Percentiles rank a stretch among this genome's conserved stretches.
phyloP scores from a whole-genome alignment of 2,329 filamentous ascomycete species.

The Monosporascus ibericus region DNA sequence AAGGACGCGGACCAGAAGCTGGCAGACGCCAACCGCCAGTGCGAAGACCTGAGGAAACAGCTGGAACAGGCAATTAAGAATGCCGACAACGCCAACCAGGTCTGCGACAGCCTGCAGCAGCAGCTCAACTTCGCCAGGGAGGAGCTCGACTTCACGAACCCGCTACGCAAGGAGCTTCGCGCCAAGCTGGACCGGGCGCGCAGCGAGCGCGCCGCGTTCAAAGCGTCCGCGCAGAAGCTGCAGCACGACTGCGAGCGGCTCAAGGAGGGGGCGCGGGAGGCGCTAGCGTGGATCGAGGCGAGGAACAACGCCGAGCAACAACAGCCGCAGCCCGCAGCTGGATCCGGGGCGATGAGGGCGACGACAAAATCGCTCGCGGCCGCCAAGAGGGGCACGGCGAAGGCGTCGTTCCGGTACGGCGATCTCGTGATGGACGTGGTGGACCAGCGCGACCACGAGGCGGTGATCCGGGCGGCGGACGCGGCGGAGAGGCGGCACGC shows the following conservation, averaged over 20 bases:
- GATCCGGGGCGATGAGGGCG: constrained; percentile 8
- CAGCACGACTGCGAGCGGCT: constrained; percentile 44
- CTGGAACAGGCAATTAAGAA: constrained; percentile 36
- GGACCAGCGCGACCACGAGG: constrained; percentile 30
- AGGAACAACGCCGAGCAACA: constrained; percentile 12
- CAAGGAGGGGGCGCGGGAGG: constrained; percentile 32
- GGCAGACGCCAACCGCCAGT: constrained; percentile 15
- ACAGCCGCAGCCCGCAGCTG: constrained; percentile 15
- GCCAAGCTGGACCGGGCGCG: constrained; percentile 65
- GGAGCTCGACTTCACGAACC: constrained; percentile 15
- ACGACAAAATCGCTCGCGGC: constrained; percentile 8
- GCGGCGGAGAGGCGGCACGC: constrained; percentile 63
- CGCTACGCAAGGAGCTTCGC: constrained; percentile 42
- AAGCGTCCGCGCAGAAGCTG: constrained; percentile 48
- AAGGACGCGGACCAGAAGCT: constrained; percentile 44
- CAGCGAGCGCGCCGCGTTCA: constrained; percentile 55
- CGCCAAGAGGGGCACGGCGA: constrained; percentile 14
- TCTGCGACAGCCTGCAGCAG: constrained; percentile 34
- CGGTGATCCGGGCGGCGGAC: constrained; percentile 51
- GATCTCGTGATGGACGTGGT: constrained; percentile 46
- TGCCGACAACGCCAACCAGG: constrained; percentile 44
- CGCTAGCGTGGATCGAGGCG: constrained; percentile 29
- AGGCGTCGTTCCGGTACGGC: constrained; percentile 29
- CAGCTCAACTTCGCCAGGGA: constrained; percentile 17
- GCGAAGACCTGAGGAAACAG: constrained; percentile 17